Conservation (phyloP, 192 early-diverging fungal species). For the Linnemannia hyalina region DNA sequence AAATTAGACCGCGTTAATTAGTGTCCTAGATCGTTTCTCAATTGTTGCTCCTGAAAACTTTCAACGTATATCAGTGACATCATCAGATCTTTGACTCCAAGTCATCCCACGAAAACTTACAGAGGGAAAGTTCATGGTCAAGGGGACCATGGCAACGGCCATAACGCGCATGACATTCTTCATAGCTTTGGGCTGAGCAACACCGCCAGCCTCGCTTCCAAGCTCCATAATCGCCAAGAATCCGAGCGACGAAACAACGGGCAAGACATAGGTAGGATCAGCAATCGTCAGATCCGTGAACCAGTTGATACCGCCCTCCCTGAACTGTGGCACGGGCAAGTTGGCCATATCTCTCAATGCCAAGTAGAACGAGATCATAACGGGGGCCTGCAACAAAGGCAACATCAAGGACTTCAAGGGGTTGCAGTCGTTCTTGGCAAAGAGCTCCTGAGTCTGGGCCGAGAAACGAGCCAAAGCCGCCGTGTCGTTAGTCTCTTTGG, state of each 20-base stretch:
- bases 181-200: slow-evolving; percentile 37
- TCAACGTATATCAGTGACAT: not conserved
- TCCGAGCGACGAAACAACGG: slow-evolving; percentile 74
- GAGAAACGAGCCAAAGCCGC: slow-evolving; percentile 60
- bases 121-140: slow-evolving; percentile 56
- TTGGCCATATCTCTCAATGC: slow-evolving; percentile 85
- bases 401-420: slow-evolving; percentile 74
- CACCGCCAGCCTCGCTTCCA: slow-evolving; percentile 54
- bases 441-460: slow-evolving; percentile 69
- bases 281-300: slow-evolving; percentile 84
- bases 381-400: slow-evolving; percentile 79
- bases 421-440: slow-evolving; percentile 72
- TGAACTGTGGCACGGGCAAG: slow-evolving; percentile 85
- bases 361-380: slow-evolving; percentile 90
- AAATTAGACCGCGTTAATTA: not conserved
- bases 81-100: not conserved
- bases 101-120: slow-evolving; percentile 15
- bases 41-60: no score
- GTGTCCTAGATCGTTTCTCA: not conserved
- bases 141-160: slow-evolving; percentile 54
- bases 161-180: slow-evolving; percentile 59
- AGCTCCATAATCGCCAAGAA: slow-evolving; percentile 83
- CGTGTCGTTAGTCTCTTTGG: slow-evolving; percentile 70
- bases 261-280: slow-evolving; percentile 89
- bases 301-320: slow-evolving; percentile 84